Evolutionary conservation across 2,329 filamentous ascomycete species (phyloP), one percentile per base, ranked within the genome.

Genomic region (Xylariaceae sp.): DNA sequence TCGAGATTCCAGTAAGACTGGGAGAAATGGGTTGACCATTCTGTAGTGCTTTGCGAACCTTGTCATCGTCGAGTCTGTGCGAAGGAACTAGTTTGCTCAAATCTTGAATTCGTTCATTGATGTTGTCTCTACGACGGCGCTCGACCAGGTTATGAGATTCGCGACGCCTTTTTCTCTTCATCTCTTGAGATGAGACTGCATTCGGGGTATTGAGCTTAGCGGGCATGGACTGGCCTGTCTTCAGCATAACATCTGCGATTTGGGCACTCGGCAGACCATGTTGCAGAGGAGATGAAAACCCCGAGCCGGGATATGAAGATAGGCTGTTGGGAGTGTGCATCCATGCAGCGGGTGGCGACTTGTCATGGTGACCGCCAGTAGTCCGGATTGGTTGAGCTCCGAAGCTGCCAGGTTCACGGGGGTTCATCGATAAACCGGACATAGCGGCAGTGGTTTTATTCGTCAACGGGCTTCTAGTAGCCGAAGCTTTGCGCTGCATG

Each of bases 71-170:
- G 2, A 99, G 78, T 53, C 94, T 85, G 69, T 99, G 94, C 53
- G 86, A 80, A 19, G 94, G 94, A 2, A 99, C 92, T 15, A 99
- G 81, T 62, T 90, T 89, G 64, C 92, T 96, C 7, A 99, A 80
- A 65, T 99, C 94, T 64, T 97, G 92, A 55, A 99, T 99, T 39
- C 94, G 85, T 71, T 99, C 94, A 61, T 99, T 99, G 76, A 99
- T 99, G 66, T 97, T 97, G 73, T 97, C 94, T 54, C 94, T 84
- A 54, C 94, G 86, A 45, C 94, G 86, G 49, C 94, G 89, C 73
- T 99, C 94, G 11, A 99, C 94, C 36, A 95, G 78, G 66, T 99
- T 97, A 73, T 99, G 94, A 1, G 92, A 97, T 64, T 96, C 94
- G 36, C 94, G 82, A 52, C 94, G 84, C 53, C 91, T 82, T 68